Percentiles rank a stretch among this genome's conserved stretches.
Conservation (phyloP, 208 protist genomes). For the Polymyxa betae region DNA sequence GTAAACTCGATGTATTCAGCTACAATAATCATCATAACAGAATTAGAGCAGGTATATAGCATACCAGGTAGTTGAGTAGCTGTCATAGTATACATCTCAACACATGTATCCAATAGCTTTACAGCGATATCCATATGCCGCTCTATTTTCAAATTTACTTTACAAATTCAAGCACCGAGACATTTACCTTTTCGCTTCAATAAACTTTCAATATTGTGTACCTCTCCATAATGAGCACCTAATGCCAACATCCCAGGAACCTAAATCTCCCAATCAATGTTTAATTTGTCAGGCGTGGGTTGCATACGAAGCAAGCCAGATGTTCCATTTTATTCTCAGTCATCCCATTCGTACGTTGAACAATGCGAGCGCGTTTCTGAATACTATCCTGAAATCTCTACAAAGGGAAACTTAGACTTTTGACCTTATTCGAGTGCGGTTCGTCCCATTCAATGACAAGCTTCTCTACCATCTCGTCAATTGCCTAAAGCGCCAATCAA, state of each 20-base stretch:
- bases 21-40: too few relatives aligned
- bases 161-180: too few relatives aligned
- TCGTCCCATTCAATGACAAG: conserved; percentile 19
- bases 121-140: conserved; percentile 42
- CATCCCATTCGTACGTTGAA: not conserved
- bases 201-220: not conserved
- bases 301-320: conserved; percentile 70
- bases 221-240: conserved; percentile 38
- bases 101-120: conserved; percentile 49
- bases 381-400: too few relatives aligned
- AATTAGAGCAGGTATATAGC: too few relatives aligned
- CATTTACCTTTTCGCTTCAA: not conserved
- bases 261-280: too few relatives aligned
- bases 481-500: too few relatives aligned
- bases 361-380: not conserved
- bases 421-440: not conserved
- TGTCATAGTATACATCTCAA: conserved; percentile 41
- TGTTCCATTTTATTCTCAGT: conserved; percentile 63
- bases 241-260: conserved; percentile 67
- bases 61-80: conserved; percentile 54
- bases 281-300: too few relatives aligned
- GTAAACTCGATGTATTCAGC: conserved; percentile 45
- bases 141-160: too few relatives aligned
- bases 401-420: too few relatives aligned
- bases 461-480: not conserved